Evolutionary conservation across 768 basidiomycete species (phyloP).

Genomic region (Neoboletus brunneissimus): DNA sequence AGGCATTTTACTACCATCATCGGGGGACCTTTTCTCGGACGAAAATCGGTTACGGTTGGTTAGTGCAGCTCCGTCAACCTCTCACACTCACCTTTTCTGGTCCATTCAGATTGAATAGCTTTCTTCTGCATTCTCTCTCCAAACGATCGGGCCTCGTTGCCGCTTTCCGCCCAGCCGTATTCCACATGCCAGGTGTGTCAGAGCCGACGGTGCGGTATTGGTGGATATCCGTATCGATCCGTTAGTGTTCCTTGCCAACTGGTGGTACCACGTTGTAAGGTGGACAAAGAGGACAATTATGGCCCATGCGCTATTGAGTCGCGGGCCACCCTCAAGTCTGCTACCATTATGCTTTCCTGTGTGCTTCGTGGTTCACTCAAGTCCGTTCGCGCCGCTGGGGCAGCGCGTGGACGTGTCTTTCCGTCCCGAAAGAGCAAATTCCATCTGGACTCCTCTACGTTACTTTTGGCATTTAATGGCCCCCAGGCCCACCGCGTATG

Average conservation of each 20-base stretch:
- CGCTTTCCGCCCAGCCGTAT: background rate
- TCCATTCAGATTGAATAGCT: background rate
- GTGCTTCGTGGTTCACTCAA: background rate
- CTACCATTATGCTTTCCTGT: background rate
- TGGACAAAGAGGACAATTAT: background rate
- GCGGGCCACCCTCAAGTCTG: background rate
- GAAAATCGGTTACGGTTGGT: background rate
- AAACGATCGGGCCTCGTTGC: background rate
- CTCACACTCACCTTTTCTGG: background rate
- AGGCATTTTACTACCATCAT: background rate
- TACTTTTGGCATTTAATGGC: slow-evolving; percentile 17
- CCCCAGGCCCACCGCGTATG: background rate
- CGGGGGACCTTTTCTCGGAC: too few species aligned
- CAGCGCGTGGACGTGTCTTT: background rate
- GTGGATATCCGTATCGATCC: background rate
- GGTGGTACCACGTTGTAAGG: background rate
- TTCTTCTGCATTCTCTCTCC: background rate
- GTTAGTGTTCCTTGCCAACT: background rate
- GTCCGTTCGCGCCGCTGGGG: background rate
- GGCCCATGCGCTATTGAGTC: background rate
- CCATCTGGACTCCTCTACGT: slow-evolving; percentile 5
- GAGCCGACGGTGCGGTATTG: background rate
- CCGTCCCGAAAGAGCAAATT: background rate
- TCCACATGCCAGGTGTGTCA: background rate
- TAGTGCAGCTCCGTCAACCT: background rate